Evolutionary conservation across 2,329 filamentous ascomycete species (phyloP), one percentile per base, ranked within the genome.

Genomic region (Fusarium annulatum): DNA sequence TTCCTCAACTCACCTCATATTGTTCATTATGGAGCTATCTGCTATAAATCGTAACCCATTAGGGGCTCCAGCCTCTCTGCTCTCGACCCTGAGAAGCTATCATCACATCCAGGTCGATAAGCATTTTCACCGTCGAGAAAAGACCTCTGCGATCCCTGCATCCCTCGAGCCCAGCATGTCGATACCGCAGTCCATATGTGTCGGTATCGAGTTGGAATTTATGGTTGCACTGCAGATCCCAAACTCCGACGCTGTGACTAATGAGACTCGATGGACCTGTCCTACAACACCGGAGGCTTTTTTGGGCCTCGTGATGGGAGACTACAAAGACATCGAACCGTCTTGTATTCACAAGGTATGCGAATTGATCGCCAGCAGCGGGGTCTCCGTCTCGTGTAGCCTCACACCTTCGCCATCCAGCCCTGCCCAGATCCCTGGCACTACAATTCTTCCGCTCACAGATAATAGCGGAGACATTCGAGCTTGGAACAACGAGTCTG

Each of bases 141-240:
- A 55, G 41, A 33, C 18, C 21, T 30, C 26, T 30, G 38, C 39
- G 39, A 41, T n/a, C 21, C 30, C 34, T 34, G 30, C 51, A 46
- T 30, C 28, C 38, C 45, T 18, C 5, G 46, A 36, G n/a, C 30
- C 45, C 43, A 46, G 18, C 26, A 68, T 76, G 74, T 4, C 36
- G 28, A 41, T 39, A 21, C 63, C 60, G 21, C 14, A 53, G 16
- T 72, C 72, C 9, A 51, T 78, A 46, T 72, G 63, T 10, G 39
- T 79, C 19, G 78, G 78, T 15, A 59, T 80, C 30, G 78, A 80
- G 72, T 51, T 80, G 28, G 78, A 80, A 60, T 79, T 79, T 42
- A 66, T 80, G 55, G 71, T 77, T 43, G 72, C 74, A 36, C 67
- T 78, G 33, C 67, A 69, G 56, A 45, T 51, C 18, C 26, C 46